These are phyloP conservation scores for Zygotorulaspora chibaensis DNA, from an alignment of 805 yeast species.

Conservation along the genomic window DNA sequence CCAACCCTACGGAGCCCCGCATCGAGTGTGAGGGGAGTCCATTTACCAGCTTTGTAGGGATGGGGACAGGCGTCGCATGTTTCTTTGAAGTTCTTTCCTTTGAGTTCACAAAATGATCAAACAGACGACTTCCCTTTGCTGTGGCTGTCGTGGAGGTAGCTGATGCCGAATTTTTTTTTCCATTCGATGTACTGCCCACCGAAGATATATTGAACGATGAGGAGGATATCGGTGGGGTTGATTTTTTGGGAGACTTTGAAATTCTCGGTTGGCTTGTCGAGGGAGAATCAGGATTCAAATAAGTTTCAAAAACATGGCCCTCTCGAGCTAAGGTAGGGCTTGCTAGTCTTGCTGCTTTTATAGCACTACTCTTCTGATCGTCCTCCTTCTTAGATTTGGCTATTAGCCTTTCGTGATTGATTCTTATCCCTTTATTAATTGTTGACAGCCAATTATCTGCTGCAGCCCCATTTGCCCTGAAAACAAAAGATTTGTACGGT, in stretches of 20 bases:
- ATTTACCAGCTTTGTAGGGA: conserved; percentile 30
- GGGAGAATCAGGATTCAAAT: conserved; percentile 3
- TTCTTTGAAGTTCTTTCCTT: conserved; percentile 13
- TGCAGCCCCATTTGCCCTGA: conserved; percentile 52
- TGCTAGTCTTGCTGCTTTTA: conserved; percentile 21
- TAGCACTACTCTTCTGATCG: conserved; percentile 12
- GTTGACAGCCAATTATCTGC: conserved; percentile 55
- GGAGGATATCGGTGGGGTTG: conserved; percentile 3
- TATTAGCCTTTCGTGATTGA: conserved; percentile 47
- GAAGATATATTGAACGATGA: conserved; percentile 6
- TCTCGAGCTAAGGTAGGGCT: conserved; percentile 9
- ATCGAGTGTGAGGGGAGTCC: conserved; percentile 29
- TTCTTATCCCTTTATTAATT: conserved; percentile 45
- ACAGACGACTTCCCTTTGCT: conserved; percentile 29
- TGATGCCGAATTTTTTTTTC: conserved; percentile 2
- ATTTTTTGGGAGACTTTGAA: conserved; percentile 1
- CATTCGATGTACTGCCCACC: neutral
- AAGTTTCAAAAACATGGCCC: conserved; percentile 2
- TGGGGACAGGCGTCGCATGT: conserved; percentile 28
- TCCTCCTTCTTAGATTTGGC: conserved; percentile 12
- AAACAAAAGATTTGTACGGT: conserved; percentile 48
- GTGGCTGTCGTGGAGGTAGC: conserved; percentile 7
- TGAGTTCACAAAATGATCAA: conserved; percentile 33
- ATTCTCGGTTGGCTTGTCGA: conserved; percentile 5
- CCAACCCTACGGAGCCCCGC: conserved; percentile 7